phyloP scores from a whole-genome alignment of 1,284 basidiomycete genomes.

The Fomes fomentarius region DNA sequence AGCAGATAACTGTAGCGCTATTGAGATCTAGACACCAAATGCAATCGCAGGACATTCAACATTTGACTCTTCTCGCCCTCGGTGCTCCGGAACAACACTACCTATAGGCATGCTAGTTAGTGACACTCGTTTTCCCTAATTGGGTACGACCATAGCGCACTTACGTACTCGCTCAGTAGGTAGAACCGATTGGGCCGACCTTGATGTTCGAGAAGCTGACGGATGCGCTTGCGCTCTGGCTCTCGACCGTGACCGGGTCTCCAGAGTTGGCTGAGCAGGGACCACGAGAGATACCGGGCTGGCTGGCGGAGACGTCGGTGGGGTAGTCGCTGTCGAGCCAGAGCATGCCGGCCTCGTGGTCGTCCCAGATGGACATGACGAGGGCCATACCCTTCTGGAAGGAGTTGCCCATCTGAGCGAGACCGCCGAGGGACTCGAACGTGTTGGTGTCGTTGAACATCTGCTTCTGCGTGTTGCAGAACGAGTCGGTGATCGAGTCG shows the following conservation, averaged over 20 bases:
- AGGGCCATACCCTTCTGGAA: slow-evolving; percentile 55
- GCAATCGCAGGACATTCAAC: background rate
- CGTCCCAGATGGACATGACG: slow-evolving; percentile 53
- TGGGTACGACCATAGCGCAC: background rate
- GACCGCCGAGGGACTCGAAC: slow-evolving; percentile 49
- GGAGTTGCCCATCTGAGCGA: slow-evolving; percentile 46
- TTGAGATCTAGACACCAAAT: background rate
- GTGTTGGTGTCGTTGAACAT: slow-evolving; percentile 45
- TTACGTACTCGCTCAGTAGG: slow-evolving; percentile 19
- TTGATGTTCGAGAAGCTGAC: slow-evolving; percentile 43
- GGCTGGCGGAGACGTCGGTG: slow-evolving; percentile 30
- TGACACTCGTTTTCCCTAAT: too few species aligned
- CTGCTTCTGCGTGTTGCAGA: slow-evolving; percentile 42
- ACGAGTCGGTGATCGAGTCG: slow-evolving; percentile 41
- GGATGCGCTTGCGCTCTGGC: slow-evolving; percentile 19
- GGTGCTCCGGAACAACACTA: background rate
- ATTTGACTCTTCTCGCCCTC: slow-evolving; percentile 8
- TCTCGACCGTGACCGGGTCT: slow-evolving; percentile 36
- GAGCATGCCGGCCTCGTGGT: slow-evolving; percentile 42
- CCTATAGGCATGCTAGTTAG: too few species aligned
- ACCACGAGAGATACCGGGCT: slow-evolving; percentile 41
- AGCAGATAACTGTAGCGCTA: background rate
- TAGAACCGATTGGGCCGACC: slow-evolving; percentile 40
- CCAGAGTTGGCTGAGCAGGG: slow-evolving; percentile 40
- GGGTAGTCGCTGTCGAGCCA: slow-evolving; percentile 46